These are phyloP conservation scores for Cordyceps pruinosa DNA, from an alignment of 2,329 filamentous ascomycete genomes.

Conservation along the genomic window DNA sequence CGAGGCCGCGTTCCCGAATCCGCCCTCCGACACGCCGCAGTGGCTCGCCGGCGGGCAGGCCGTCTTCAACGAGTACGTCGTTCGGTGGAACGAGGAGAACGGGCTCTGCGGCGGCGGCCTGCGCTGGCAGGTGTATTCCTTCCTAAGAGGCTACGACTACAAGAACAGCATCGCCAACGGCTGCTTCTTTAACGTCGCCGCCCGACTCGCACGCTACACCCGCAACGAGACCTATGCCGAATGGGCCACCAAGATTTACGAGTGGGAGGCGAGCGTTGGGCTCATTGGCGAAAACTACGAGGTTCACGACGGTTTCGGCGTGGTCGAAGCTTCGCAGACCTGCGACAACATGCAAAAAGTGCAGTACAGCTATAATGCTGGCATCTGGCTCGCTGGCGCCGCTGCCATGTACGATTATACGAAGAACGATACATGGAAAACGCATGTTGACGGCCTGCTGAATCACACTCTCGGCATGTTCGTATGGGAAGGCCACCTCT, in stretches of 20 bases:
- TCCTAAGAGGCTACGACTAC: constrained; percentile 64
- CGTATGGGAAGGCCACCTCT: constrained; percentile 40
- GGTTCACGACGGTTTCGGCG: constrained; percentile 44
- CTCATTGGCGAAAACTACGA: constrained; percentile 49
- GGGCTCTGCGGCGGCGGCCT: constrained; percentile 61
- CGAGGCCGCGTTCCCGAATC: constrained; percentile 63
- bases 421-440: constrained; percentile 44
- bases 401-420: constrained; percentile 59
- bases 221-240: constrained; percentile 70
- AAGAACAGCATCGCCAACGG: constrained; percentile 65
- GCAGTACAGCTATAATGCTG: constrained; percentile 65
- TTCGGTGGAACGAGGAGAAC: constrained; percentile 57
- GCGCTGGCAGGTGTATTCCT: constrained; percentile 78
- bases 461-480: constrained; percentile 46
- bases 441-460: constrained; percentile 52
- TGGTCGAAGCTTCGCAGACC: constrained; percentile 29
- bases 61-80: constrained; percentile 71
- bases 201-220: constrained; percentile 71
- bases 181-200: constrained; percentile 61
- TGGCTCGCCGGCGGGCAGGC: constrained; percentile 73
- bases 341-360: constrained; percentile 48
- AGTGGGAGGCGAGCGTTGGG: constrained; percentile 51
- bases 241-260: constrained; percentile 66
- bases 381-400: constrained; percentile 55
- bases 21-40: constrained; percentile 49